phyloP scores from a whole-genome alignment of 1,139 yeast species.

The Eremothecium gossypii region DNA sequence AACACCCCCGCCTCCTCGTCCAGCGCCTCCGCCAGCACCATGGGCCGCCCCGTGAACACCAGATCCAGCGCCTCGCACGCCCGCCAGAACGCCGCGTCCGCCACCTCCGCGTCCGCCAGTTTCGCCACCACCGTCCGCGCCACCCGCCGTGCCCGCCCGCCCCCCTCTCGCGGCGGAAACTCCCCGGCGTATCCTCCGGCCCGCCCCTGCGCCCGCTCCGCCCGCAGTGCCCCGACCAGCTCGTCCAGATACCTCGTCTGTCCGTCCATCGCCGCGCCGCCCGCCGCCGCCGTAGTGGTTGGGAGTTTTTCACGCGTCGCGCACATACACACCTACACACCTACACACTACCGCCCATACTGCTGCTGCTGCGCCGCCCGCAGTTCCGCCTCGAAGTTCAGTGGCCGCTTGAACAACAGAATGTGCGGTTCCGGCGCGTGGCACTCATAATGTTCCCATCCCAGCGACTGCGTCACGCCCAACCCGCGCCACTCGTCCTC shows the following conservation, averaged over 20 bases:
- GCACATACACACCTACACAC: neutral
- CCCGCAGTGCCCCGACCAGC: slow-evolving; percentile 21
- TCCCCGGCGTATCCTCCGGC: neutral
- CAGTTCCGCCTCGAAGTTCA: slow-evolving; percentile 29
- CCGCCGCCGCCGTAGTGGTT: too few relatives aligned
- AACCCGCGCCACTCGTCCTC: slow-evolving; percentile 99
- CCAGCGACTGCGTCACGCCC: slow-evolving; percentile 94
- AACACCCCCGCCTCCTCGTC: slow-evolving; percentile 12
- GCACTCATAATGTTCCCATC: slow-evolving; percentile 98
- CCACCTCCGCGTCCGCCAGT: slow-evolving; percentile 13
- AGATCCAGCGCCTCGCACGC: slow-evolving; percentile 22
- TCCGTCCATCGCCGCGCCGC: neutral
- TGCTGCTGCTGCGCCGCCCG: slow-evolving; percentile 26
- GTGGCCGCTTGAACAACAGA: slow-evolving; percentile 71
- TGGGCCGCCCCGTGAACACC: slow-evolving; percentile 18
- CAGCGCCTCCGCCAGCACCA: slow-evolving; percentile 7
- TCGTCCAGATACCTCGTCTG: slow-evolving; percentile 25
- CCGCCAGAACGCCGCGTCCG: slow-evolving; percentile 19
- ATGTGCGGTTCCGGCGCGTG: slow-evolving; percentile 99
- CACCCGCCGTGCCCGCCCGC: slow-evolving; percentile 19
- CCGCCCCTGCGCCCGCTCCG: slow-evolving; percentile 8
- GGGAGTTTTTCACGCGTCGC: too few relatives aligned
- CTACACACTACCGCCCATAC: slow-evolving; percentile 6
- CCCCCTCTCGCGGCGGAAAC: slow-evolving; percentile 9
- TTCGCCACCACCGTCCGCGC: slow-evolving; percentile 19